A percentile compares a stretch with the other conserved stretches of the same genome.
phyloP scores from a whole-genome alignment of 441 rosid species.

The Raphanus hybrid region DNA sequence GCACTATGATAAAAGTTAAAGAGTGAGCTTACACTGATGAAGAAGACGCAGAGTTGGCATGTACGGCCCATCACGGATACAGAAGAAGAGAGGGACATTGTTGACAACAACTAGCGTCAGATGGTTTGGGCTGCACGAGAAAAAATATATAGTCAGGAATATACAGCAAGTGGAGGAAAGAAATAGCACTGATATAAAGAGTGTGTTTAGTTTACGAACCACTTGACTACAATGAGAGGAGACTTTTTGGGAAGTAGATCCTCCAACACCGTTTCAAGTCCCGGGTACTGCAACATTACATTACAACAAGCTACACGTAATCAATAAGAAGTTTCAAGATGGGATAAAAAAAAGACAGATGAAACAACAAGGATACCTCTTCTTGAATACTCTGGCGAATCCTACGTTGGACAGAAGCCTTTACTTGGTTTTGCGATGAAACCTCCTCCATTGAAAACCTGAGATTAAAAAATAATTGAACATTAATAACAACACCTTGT shows the following conservation, averaged over 20 bases:
- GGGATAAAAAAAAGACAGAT: not conserved
- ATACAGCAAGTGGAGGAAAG: not conserved
- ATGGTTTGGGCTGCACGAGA: slow-evolving; percentile 87
- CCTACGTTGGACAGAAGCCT: slow-evolving; percentile 95
- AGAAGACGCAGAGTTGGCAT: slow-evolving; percentile 97
- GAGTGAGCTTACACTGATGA: slow-evolving; percentile 70
- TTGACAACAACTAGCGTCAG: slow-evolving; percentile 90
- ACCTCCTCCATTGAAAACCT: slow-evolving; percentile 91
- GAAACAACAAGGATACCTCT: no score
- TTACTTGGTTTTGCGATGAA: slow-evolving; percentile 95
- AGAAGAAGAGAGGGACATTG: slow-evolving; percentile 91
- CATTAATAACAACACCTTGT: not conserved
- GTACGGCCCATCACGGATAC: slow-evolving; percentile 95
- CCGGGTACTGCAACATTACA: slow-evolving; percentile 76
- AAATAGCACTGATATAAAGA: no score
- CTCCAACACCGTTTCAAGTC: slow-evolving; percentile 86
- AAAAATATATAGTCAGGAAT: not conserved
- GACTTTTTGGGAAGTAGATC: slow-evolving; percentile 97
- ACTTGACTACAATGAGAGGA: slow-evolving; percentile 86
- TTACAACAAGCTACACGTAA: slow-evolving; percentile 6
- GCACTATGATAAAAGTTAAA: not conserved
- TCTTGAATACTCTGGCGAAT: slow-evolving; percentile 95
- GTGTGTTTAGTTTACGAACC: slow-evolving; percentile 52
- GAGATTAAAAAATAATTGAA: not conserved
- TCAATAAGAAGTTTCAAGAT: not conserved